These are phyloP conservation scores for Fusarium clavum DNA, from an alignment of 2,329 filamentous ascomycete species.

Conservation along the genomic window DNA sequence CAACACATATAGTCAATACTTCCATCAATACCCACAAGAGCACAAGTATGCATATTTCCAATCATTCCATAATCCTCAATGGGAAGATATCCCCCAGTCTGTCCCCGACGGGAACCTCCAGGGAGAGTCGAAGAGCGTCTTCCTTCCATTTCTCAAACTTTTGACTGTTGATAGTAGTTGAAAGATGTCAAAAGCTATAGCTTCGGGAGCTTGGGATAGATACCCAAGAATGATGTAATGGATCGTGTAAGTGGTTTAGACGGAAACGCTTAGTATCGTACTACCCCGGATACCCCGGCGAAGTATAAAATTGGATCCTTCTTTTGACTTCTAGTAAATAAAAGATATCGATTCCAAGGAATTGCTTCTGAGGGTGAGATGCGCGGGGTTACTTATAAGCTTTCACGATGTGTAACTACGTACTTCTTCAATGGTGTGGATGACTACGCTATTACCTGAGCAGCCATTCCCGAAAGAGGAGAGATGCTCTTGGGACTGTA, in stretches of 20 bases:
- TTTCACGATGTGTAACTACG: constrained; percentile 27
- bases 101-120: constrained; percentile 48
- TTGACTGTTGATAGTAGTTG: not conserved
- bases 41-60: constrained; percentile 83
- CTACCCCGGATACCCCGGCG: constrained; percentile 10
- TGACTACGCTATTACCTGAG: constrained; percentile 27
- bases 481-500: not conserved
- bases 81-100: constrained; percentile 64
- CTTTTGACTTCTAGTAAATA: not conserved
- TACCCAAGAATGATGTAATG: constrained; percentile 41
- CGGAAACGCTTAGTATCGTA: constrained; percentile 4
- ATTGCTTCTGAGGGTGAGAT: constrained; percentile 1
- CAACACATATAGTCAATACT: constrained; percentile 84
- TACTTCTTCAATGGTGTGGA: constrained; percentile 24
- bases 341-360: not conserved
- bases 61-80: constrained; percentile 85
- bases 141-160: constrained; percentile 47
- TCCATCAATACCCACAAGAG: constrained; percentile 78
- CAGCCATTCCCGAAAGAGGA: constrained; percentile 18
- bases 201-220: not conserved
- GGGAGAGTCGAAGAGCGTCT: constrained; percentile 50
- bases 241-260: constrained; percentile 24
- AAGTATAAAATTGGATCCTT: constrained; percentile 7
- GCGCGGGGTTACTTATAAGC: constrained; percentile 35
- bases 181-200: constrained; percentile 1